phyloP scores from a whole-genome alignment of 257 asterid species.

The Solanum lignicaule region DNA sequence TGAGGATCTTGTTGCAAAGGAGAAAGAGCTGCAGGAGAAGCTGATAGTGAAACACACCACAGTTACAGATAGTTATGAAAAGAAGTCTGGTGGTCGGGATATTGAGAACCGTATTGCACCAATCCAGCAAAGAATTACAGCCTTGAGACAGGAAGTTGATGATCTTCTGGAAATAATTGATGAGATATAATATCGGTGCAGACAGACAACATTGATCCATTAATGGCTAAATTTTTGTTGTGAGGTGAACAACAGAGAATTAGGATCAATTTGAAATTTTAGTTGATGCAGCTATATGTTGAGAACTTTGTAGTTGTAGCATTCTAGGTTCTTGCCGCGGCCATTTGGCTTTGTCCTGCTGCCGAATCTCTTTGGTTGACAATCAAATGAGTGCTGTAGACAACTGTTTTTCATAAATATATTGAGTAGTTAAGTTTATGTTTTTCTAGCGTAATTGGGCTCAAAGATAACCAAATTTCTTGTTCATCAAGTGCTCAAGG shows the following conservation, averaged over 20 bases:
- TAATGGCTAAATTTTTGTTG: constrained; percentile 22
- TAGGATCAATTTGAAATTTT: not conserved
- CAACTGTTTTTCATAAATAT: not conserved
- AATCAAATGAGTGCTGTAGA: not conserved
- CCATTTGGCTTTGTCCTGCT: not conserved
- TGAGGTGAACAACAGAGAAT: not conserved
- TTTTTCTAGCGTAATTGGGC: not conserved
- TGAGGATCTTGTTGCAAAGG: constrained; percentile 76
- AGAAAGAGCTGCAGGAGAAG: constrained; percentile 86
- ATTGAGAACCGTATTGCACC: constrained; percentile 69
- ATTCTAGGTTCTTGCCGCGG: not conserved
- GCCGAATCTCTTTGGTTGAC: not conserved
- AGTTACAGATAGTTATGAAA: constrained; percentile 74
- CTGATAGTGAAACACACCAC: constrained; percentile 72
- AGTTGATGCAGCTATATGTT: not conserved
- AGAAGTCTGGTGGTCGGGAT: constrained; percentile 68
- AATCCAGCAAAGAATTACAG: constrained; percentile 66
- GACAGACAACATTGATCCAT: not conserved
- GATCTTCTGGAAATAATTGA: constrained; percentile 79
- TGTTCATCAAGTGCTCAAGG: not conserved
- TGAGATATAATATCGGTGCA: constrained; percentile 41
- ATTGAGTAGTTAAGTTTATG: not conserved
- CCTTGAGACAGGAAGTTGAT: constrained; percentile 80
- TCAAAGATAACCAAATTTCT: not conserved
- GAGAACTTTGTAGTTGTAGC: not conserved